Percentiles rank a stretch among this genome's conserved stretches.
These are phyloP conservation scores for Diaporthe sp. DNA, from an alignment of 2,329 filamentous ascomycete species.

Conservation along the genomic window DNA sequence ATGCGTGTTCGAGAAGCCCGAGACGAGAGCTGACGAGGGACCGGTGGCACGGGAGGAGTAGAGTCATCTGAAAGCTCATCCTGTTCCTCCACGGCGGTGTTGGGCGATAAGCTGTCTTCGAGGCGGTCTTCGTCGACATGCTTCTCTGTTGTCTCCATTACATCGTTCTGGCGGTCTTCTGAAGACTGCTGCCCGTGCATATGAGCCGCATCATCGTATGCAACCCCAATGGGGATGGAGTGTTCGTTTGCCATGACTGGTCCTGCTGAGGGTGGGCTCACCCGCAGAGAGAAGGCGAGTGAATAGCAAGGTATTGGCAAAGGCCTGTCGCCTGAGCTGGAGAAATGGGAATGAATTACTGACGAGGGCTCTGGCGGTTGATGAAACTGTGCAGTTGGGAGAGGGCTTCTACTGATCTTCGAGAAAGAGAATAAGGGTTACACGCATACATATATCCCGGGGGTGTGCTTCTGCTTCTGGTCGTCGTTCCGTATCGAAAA, in stretches of 20 bases:
- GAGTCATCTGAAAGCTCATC: slow-evolving; percentile 38
- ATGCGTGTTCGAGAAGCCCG: slow-evolving; percentile 31
- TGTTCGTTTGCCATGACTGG: slow-evolving; percentile 25
- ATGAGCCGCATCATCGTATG: slow-evolving; percentile 14
- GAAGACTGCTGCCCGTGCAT: background rate
- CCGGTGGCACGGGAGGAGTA: slow-evolving; percentile 19
- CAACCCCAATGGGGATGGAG: slow-evolving; percentile 21
- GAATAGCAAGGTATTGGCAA: background rate
- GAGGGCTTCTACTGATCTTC: background rate
- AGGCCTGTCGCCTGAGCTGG: background rate
- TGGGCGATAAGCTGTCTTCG: slow-evolving; percentile 24
- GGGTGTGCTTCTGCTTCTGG: slow-evolving; percentile 10
- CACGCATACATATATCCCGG: slow-evolving; percentile 23
- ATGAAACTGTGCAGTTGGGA: background rate
- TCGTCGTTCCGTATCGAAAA: background rate
- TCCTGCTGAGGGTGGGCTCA: background rate
- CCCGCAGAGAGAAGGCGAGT: background rate
- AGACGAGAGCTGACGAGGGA: slow-evolving; percentile 22
- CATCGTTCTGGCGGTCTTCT: slow-evolving; percentile 20
- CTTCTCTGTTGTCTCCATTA: slow-evolving; percentile 10
- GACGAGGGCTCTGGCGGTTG: slow-evolving; percentile 2
- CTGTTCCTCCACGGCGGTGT: slow-evolving; percentile 21
- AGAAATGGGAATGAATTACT: background rate
- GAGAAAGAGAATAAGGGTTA: slow-evolving; percentile 3
- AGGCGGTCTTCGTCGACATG: slow-evolving; percentile 24